Percentiles rank a stretch among this genome's conserved stretches.
Evolutionary conservation across 169 alveolate species (phyloP).

Genomic region (Plasmodium reichenowi): DNA sequence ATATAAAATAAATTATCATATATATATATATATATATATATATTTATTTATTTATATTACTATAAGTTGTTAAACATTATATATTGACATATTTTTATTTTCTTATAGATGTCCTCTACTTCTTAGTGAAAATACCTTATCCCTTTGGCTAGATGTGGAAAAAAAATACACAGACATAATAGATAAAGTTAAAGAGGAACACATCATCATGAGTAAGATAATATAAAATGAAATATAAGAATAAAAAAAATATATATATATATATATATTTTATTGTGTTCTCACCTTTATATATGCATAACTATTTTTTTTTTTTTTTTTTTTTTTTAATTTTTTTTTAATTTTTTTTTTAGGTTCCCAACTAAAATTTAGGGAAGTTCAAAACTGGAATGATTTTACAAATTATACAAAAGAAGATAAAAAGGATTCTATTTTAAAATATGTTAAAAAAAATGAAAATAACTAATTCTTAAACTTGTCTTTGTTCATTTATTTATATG

Average conservation of each 20-base stretch:
- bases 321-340: neutral
- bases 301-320: neutral
- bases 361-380: slow-evolving; percentile 42
- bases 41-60: neutral
- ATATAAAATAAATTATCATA: neutral
- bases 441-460: neutral
- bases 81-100: slow-evolving; percentile 3
- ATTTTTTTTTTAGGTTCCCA: slow-evolving; percentile 13
- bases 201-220: slow-evolving; percentile 15
- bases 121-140: slow-evolving; percentile 26
- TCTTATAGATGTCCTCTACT: slow-evolving; percentile 44
- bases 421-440: slow-evolving; percentile 6
- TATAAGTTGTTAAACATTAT: neutral
- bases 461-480: neutral
- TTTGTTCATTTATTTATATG: too few relatives aligned
- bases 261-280: neutral
- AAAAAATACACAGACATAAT: slow-evolving; percentile 48
- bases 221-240: neutral
- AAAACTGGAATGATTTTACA: slow-evolving; percentile 49
- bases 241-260: neutral
- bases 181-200: slow-evolving; percentile 45
- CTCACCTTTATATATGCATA: neutral
- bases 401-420: neutral
- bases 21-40: neutral
- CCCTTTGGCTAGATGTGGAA: slow-evolving; percentile 30